phyloP scores from a whole-genome alignment of 352 stramenopile genomes.

The Globisporangium recalcitrans region DNA sequence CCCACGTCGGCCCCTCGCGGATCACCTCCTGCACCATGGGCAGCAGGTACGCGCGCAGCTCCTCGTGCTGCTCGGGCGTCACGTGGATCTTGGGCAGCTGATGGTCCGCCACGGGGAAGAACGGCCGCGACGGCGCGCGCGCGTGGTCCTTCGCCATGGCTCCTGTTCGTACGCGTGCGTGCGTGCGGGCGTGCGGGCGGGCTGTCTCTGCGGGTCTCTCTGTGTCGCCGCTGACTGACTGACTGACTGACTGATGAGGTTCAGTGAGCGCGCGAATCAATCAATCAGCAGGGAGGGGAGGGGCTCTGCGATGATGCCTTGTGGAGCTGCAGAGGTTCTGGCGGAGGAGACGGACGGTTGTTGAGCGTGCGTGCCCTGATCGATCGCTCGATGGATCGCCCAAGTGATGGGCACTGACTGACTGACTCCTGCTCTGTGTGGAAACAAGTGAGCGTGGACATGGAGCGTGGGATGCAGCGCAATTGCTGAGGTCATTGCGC shows the following conservation, averaged over 20 bases:
- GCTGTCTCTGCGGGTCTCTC: no score
- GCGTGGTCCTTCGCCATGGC: background rate
- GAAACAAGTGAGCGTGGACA: background rate
- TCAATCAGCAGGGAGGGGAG: background rate
- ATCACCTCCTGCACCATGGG: conserved; percentile 42
- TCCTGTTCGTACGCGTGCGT: background rate
- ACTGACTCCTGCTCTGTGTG: background rate
- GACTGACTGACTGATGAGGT: no score
- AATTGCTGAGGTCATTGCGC: background rate
- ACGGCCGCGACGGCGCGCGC: background rate
- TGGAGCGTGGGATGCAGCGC: background rate
- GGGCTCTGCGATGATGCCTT: background rate
- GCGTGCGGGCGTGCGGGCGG: background rate
- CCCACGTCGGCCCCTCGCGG: conserved; percentile 60
- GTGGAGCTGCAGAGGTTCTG: no score
- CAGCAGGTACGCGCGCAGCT: conserved; percentile 56
- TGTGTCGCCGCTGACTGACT: no score
- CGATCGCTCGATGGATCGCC: background rate
- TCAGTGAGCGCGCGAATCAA: no score
- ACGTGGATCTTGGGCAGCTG: conserved; percentile 45
- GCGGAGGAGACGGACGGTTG: background rate
- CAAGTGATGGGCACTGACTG: background rate
- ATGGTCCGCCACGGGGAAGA: conserved; percentile 50
- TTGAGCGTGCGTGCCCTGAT: background rate
- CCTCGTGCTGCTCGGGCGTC: conserved; percentile 47